A percentile compares a stretch with the other conserved stretches of the same genome.
Evolutionary conservation across 2,329 filamentous ascomycete genomes (phyloP).

Genomic region (Cryphonectria naterciae): DNA sequence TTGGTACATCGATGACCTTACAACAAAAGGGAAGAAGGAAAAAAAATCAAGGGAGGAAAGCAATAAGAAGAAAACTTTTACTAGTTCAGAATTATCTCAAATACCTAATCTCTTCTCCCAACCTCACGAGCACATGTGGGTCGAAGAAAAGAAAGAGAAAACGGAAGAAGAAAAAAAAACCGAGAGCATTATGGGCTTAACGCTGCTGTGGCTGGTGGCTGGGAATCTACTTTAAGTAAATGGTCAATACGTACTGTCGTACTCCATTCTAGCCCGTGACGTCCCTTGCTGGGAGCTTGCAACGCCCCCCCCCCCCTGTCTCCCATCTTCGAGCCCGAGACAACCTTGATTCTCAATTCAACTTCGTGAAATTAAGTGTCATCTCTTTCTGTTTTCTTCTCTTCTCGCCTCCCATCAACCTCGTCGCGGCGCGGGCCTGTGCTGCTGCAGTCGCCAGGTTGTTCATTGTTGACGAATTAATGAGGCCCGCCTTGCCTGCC

Average conservation of each 20-base stretch:
- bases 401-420: conserved; percentile 9
- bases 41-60: neutral
- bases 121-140: neutral
- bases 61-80: neutral
- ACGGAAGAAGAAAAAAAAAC: neutral
- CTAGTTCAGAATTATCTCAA: neutral
- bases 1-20: neutral
- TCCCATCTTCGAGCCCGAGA: neutral
- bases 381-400: conserved; percentile 12
- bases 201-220: neutral
- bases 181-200: neutral
- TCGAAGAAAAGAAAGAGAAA: neutral
- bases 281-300: neutral
- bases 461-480: conserved; percentile 3
- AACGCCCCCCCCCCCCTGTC: neutral
- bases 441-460: conserved; percentile 18
- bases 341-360: conserved; percentile 1
- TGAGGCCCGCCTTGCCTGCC: conserved; percentile 21
- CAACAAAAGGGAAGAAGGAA: neutral
- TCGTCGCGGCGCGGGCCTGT: conserved; percentile 17
- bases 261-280: neutral
- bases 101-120: neutral
- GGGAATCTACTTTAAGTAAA: neutral
- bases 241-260: neutral
- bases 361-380: conserved; percentile 7